These are phyloP conservation scores for Umbellularia californica DNA, from an alignment of 164 flowering plant genomes.

Conservation along the genomic window DNA sequence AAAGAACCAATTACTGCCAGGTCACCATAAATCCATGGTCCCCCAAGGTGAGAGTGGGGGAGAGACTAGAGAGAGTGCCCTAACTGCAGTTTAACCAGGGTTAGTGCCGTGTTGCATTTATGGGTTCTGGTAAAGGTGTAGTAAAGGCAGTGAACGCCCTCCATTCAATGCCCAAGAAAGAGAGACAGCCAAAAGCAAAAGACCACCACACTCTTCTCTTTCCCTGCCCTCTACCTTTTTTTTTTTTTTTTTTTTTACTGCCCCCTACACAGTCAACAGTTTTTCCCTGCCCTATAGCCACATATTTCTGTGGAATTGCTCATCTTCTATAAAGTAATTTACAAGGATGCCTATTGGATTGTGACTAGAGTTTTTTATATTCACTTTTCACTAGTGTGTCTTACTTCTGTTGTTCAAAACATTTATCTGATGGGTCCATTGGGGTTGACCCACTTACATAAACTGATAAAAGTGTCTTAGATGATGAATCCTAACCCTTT, in stretches of 20 bases:
- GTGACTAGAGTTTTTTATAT: no score
- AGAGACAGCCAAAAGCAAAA: not conserved
- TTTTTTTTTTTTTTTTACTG: not conserved
- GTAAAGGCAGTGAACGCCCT: constrained; percentile 7
- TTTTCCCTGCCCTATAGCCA: not conserved
- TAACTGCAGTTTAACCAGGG: not conserved
- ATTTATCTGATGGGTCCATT: not conserved
- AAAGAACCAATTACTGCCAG: constrained; percentile 2
- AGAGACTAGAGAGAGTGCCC: not conserved
- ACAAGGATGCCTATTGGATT: no score
- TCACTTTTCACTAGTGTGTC: not conserved
- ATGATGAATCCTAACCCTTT: not conserved
- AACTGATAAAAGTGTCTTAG: not conserved
- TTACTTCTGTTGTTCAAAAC: not conserved
- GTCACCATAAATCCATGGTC: constrained; percentile 6
- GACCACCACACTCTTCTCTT: not conserved
- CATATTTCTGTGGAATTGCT: not conserved
- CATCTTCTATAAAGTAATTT: not conserved
- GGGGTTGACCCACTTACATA: not conserved
- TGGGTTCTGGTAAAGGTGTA: not conserved
- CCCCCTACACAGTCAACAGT: not conserved
- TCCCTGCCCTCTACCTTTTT: not conserved
- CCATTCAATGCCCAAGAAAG: constrained; percentile 6
- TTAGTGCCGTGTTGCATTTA: not conserved
- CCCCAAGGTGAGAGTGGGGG: not conserved